Base-by-base conservation (phyloP, 1,284 basidiomycete species). In the Apiotrichum sp. region DNA sequence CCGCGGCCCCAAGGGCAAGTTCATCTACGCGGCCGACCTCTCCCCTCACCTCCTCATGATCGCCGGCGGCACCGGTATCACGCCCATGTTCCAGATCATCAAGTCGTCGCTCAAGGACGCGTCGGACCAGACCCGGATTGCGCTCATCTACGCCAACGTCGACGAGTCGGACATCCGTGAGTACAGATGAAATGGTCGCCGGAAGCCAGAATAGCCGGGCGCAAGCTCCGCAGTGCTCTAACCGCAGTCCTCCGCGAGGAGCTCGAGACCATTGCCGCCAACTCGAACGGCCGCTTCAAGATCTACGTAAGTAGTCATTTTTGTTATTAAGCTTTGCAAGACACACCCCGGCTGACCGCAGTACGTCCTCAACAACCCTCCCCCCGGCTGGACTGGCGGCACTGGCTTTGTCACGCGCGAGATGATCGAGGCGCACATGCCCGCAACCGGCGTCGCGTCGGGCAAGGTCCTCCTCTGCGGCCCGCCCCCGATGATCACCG, bases 61-160 rank as follows among this genome's bases (percentile, higher is more conserved):
- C 67, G 93, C 95, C 29, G 95, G 95, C 48, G 83, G 83, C 39
- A 83, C 95, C 7, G 95, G 95, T 62, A 95, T 99, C 74, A 97
- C 96, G 0, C 96, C 96, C 66, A 96, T 96, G 92, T 85, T 93
- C 67, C 96, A 99, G 78, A 91, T 99, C 79, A 87, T 98, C 78
- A 74, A 73, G 62, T 89, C 92, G 33, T 85, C 86, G 11, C 82
- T 96, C 72, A 88, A 89, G 78, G 89, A 95, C 80, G 84, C 88
- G 7, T 72, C 77, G 52, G 96, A 98, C 81, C 80, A 77, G 64
- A 98, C 96, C 42, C 84, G 83, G 69, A 77, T 93, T 65, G 83
- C 80, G 60, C 83, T 99, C 65, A 89, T 99, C 73, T 99, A 98
- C 78, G 95, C 96, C 66, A 99, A 99, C 78, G 93, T 98, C 73